Evolutionary conservation across 108 stramenopile genomes (phyloP), one percentile per base, ranked within the genome.

Genomic region (Skeletonema costatum): DNA sequence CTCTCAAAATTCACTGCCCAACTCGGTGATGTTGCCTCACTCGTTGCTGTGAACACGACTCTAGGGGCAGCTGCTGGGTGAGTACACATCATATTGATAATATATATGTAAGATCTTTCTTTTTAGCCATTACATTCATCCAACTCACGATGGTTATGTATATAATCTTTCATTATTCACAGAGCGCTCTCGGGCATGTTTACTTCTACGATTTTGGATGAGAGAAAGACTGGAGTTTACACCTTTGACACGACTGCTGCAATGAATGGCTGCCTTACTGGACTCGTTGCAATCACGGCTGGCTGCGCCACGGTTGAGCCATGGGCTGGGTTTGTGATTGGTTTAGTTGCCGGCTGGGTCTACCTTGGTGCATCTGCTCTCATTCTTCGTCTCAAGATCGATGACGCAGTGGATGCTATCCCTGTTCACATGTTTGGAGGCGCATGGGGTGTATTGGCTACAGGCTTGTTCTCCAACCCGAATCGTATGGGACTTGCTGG

Each of bases 361-460:
- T 93, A 92, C 83, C 61, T 68, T 63, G 59, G 32, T 14, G 60
- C 74, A 25, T 79, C 75, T 59, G 32, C 59, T 7, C 77, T 91
- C 9, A 74, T 93, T 32, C 46, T 87, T 17, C 66, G 71, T 41
- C 78, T 89, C 6, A 50, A 73, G 68, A 82, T 92, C 67, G 91
- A 92, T 71, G 91, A 92, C 68, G 87, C 89, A 4, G 86, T 90
- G 4, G 87, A 89, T 38, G 91, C 91, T 9, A 76, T 86, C 39
- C 88, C 91, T 1, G 92, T 94, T 10, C 93, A 94, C 70, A 65
- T 87, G 60, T 84, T 82, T 39, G 87, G 85, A 73, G 98, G 98
- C n/a, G 63, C 80, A 16, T 98, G 97, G 97, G 98, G 98, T 50
- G 38, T 93, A 6, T 71, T 94, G 29, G 79, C 82, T 38, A 68